Evolutionary conservation across 2,329 filamentous ascomycete genomes (phyloP), one percentile per base, ranked within the genome.

Genomic region (Fusarium penzigii): DNA sequence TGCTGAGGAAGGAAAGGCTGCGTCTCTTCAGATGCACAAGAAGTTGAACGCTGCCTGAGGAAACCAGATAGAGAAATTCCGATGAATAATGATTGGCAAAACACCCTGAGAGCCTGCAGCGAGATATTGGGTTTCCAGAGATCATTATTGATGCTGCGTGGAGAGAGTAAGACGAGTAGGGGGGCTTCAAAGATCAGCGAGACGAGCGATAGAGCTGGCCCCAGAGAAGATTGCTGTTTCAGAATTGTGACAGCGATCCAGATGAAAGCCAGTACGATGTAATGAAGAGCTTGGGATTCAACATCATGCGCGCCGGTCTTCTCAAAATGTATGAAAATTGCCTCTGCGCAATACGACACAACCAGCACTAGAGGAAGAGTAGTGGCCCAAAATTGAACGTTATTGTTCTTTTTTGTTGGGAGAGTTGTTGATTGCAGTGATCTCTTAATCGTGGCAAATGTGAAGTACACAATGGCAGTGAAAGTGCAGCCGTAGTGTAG

Each of bases 401-500:
- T 4, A 7, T 25, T 4, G 20, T 25, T 7, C 20, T 7, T 7
- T 25, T 25, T 25, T 5, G 7, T 25, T 25, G 20, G 7, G 5
- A 25, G 5, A 4, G 20, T 7, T 25, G 20, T 25, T 4, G 20
- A 7, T 25, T 25, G 20, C 7, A 25, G 7, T 25, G 20, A 25
- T 7, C 20, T 7, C 7, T 25, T 25, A 7, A 25, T 25, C 20
- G 42, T 17, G 3, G 34, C n/a, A 5, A 14, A 17, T 7, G 49
- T 39, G 16, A 54, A 49, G 14, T 51, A 52, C 0, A 16, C 25
- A 10, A 44, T 34, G 11, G 39, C 38, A 0, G 45, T 39, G 16
- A 49, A 1, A 7, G 55, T 52, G 5, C 53, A 53, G 34, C 17
- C 39, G 38, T 57, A 59, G 52, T 64, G 57, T 5, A 64, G 59